phyloP scores from a whole-genome alignment of 2,329 filamentous ascomycete genomes.

The Phoma sp. region DNA sequence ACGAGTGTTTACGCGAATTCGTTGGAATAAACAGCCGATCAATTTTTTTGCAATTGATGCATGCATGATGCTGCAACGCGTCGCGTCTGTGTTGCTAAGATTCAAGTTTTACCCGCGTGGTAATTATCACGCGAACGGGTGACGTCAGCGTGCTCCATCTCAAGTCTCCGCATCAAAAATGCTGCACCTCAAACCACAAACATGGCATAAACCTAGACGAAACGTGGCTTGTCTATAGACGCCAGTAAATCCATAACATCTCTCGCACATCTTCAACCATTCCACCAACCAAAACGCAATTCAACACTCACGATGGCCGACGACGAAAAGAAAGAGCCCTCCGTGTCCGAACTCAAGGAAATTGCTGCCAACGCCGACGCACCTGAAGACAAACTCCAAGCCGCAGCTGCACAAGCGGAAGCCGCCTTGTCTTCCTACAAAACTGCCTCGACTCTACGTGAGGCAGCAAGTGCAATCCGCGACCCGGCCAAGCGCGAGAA shows the following conservation, averaged over 20 bases:
- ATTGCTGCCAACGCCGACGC: constrained; percentile 29
- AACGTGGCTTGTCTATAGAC: constrained; percentile 9
- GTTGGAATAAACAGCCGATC: background rate
- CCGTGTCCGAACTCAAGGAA: constrained; percentile 25
- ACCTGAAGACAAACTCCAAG: constrained; percentile 38
- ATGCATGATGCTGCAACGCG: constrained; percentile 13
- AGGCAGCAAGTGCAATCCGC: constrained; percentile 35
- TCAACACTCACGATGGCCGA: background rate
- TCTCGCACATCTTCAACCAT: background rate
- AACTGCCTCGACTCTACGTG: constrained; percentile 37
- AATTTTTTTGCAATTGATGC: background rate
- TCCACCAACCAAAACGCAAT: background rate
- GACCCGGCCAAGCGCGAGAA: constrained; percentile 46
- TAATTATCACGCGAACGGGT: constrained; percentile 23
- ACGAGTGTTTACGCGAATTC: background rate
- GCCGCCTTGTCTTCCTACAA: constrained; percentile 37
- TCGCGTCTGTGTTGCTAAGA: constrained; percentile 17
- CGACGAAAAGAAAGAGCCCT: constrained; percentile 7
- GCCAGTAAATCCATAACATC: background rate
- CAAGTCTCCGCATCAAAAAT: constrained; percentile 12
- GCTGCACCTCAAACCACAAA: background rate
- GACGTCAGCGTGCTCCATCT: constrained; percentile 26
- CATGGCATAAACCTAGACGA: constrained; percentile 17
- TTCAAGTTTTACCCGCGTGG: constrained; percentile 25
- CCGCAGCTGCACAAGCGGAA: constrained; percentile 40